A percentile compares a stretch with the other conserved stretches of the same genome.
Evolutionary conservation across 1,139 yeast species (phyloP).

Genomic region (Candida tropicalis): DNA sequence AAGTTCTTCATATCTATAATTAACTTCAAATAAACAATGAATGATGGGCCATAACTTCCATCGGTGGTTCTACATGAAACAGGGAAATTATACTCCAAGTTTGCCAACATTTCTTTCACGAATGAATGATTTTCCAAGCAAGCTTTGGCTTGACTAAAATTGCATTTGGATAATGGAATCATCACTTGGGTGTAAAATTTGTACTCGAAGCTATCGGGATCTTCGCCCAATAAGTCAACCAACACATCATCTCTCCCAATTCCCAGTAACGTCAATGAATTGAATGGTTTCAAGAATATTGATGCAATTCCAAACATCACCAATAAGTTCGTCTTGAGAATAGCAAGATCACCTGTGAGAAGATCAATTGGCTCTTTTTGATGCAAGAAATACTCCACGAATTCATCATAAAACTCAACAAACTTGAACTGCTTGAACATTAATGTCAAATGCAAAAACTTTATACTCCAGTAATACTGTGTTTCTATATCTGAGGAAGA

Average conservation of each 20-base stretch:
- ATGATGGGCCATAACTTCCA: constrained; percentile 16
- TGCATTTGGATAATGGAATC: constrained; percentile 21
- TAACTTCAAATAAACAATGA: constrained; percentile 24
- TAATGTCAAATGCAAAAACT: constrained; percentile 25
- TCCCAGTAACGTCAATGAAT: constrained; percentile 26
- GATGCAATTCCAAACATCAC: constrained; percentile 28
- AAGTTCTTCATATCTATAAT: constrained; percentile 35
- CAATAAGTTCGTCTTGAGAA: constrained; percentile 25
- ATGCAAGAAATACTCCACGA: constrained; percentile 20
- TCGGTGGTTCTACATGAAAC: constrained; percentile 9
- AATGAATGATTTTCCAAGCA: constrained; percentile 16
- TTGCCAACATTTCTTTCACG: constrained; percentile 15
- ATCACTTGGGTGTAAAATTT: constrained; percentile 22
- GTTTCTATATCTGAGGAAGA: constrained; percentile 19
- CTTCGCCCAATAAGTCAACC: constrained; percentile 22
- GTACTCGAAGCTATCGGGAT: constrained; percentile 20
- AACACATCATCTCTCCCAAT: constrained; percentile 22
- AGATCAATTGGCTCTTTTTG: constrained; percentile 11
- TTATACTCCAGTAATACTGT: constrained; percentile 25
- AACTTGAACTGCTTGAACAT: constrained; percentile 30
- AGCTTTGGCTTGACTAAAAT: constrained; percentile 18
- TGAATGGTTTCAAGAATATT: constrained; percentile 33
- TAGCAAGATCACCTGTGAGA: constrained; percentile 11
- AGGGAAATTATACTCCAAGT: constrained; percentile 30
- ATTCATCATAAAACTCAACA: constrained; percentile 26